Conservation (phyloP, 148 eudicot species). For the Limonium bicolor region DNA sequence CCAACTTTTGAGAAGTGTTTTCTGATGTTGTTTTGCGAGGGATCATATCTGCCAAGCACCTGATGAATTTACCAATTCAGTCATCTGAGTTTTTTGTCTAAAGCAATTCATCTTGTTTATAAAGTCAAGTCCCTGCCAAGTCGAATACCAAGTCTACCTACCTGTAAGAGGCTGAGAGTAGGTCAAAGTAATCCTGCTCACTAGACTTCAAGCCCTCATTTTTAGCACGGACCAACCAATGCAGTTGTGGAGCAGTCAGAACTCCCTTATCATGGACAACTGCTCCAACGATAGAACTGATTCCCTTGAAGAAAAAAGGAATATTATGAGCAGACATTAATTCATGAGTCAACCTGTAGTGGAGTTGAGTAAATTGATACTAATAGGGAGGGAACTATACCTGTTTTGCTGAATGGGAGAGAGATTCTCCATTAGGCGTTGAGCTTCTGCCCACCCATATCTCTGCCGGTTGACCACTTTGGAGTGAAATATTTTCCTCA, state of each 20-base stretch:
- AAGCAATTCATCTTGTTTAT: neutral
- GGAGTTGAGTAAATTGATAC: too few species aligned
- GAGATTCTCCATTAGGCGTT: conserved; percentile 76
- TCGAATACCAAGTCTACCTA: conserved; percentile 10
- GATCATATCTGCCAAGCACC: conserved; percentile 66
- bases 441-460: conserved; percentile 84
- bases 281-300: conserved; percentile 51
- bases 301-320: conserved; percentile 40
- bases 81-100: neutral
- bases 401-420: conserved; percentile 77
- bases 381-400: conserved; percentile 20
- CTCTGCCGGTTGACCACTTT: conserved; percentile 27
- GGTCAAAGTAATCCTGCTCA: conserved; percentile 57
- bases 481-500: conserved; percentile 57
- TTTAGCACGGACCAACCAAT: conserved; percentile 94
- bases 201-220: conserved; percentile 58
- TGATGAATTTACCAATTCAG: conserved; percentile 10
- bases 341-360: too few species aligned
- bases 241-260: conserved; percentile 83
- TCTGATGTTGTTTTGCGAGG: conserved; percentile 19
- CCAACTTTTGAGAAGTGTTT: conserved; percentile 25
- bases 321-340: neutral
- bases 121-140: neutral
- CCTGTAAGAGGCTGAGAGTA: conserved; percentile 67
- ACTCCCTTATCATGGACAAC: conserved; percentile 61